Percentiles rank a stretch among this genome's conserved stretches.
Conservation (phyloP, 179 eudicot genomes). For the Heliamphora pulchella region DNA sequence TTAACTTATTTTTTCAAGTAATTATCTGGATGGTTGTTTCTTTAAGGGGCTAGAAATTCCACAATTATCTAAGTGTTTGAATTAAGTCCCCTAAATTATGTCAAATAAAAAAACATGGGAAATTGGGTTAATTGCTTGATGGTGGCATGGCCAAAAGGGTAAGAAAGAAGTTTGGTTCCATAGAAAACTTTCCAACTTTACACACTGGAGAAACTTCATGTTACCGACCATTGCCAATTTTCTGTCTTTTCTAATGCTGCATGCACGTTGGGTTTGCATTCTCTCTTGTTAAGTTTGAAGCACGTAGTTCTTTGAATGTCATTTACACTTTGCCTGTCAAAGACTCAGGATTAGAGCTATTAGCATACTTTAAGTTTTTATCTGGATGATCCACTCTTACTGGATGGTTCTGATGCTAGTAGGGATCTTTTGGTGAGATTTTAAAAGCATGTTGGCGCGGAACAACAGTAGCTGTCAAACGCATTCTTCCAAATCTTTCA, state of each 20-base stretch:
- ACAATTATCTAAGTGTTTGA: neutral
- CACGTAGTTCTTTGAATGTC: neutral
- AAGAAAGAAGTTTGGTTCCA: neutral
- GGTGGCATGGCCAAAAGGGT: neutral
- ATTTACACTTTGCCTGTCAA: neutral
- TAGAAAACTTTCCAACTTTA: neutral
- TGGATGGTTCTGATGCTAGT: conserved; percentile 22
- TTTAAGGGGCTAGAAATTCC: neutral
- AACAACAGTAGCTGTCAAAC: conserved; percentile 98
- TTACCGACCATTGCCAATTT: neutral
- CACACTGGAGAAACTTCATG: neutral
- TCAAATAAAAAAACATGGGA: neutral
- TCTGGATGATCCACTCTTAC: conserved; percentile 13
- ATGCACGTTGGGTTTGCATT: neutral
- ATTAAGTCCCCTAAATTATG: neutral
- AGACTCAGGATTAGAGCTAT: neutral
- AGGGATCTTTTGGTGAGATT: conserved; percentile 99
- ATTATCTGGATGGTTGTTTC: neutral
- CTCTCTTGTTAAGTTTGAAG: neutral
- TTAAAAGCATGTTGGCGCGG: conserved; percentile 95
- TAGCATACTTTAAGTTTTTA: conserved; percentile 6
- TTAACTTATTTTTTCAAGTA: no score
- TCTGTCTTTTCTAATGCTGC: neutral
- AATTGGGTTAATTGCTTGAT: neutral
- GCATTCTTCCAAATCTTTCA: conserved; percentile 96